phyloP scores from a whole-genome alignment of 179 eudicot genomes.

The Beta macrorhiza region DNA sequence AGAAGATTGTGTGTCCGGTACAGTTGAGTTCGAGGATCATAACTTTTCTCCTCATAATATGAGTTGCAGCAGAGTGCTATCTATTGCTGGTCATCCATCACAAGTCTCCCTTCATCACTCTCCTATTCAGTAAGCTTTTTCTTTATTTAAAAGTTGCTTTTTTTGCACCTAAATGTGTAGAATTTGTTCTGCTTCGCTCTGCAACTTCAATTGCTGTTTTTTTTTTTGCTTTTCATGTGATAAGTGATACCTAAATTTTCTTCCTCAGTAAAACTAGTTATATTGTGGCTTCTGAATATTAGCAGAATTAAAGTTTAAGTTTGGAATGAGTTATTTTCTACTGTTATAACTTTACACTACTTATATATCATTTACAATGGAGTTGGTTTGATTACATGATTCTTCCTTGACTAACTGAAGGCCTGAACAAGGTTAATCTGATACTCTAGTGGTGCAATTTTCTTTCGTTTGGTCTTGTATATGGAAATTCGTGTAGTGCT shows the following conservation, averaged over 20 bases:
- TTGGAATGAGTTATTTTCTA: background rate
- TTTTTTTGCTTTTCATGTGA: background rate
- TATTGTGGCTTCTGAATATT: background rate
- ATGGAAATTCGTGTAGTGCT: background rate
- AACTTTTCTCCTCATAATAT: conserved; percentile 41
- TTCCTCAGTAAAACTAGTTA: background rate
- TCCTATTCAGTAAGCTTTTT: conserved; percentile 53
- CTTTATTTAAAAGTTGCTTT: background rate
- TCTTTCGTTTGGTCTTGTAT: background rate
- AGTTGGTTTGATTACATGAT: background rate
- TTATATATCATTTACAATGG: background rate
- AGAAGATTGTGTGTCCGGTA: conserved; percentile 19
- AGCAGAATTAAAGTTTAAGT: background rate
- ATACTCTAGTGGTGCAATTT: background rate
- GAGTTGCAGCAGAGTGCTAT: conserved; percentile 33
- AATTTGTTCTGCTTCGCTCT: background rate
- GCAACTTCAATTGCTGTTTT: background rate
- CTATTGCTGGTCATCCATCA: conserved; percentile 38
- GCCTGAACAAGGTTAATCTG: conserved; percentile 1
- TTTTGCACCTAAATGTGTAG: background rate
- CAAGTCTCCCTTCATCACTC: conserved; percentile 47
- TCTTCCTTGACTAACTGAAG: background rate
- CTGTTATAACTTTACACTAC: background rate
- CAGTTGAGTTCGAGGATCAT: conserved; percentile 24
- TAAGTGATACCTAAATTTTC: background rate